A percentile compares a stretch with the other conserved stretches of the same genome.
Conservation (phyloP, 345 rosid species). For the Hibiscus tridactylites region DNA sequence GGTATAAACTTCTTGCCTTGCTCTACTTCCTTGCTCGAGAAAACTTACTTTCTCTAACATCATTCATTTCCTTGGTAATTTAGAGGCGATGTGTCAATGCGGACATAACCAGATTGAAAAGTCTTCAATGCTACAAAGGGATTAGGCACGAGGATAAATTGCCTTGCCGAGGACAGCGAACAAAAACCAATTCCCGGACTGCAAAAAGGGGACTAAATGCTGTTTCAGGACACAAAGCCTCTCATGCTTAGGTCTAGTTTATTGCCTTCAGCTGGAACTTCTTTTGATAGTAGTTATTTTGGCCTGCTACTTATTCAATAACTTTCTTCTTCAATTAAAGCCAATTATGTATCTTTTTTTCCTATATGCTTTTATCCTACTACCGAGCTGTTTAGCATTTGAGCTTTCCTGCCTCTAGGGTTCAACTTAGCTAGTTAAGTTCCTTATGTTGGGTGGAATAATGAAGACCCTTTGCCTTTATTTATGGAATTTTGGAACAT, state of each 20-base stretch:
- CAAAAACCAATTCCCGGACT: slow-evolving; percentile 35
- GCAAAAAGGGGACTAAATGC: slow-evolving; percentile 20
- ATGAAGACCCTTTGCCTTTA: not conserved
- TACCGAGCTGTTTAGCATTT: not conserved
- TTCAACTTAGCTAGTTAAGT: not conserved
- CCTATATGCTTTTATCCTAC: not conserved
- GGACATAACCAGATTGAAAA: slow-evolving; percentile 29
- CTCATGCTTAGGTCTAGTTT: not conserved
- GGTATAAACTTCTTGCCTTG: slow-evolving; percentile 21
- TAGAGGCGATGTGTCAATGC: slow-evolving; percentile 31
- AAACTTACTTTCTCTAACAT: not conserved
- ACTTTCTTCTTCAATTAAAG: not conserved
- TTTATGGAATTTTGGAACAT: not conserved
- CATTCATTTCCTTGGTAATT: not conserved
- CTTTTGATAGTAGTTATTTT: not conserved
- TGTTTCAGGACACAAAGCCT: not conserved
- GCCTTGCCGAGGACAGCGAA: slow-evolving; percentile 47
- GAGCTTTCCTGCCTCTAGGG: not conserved
- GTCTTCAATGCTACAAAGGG: slow-evolving; percentile 36
- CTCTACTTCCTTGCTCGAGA: not conserved
- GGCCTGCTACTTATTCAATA: not conserved
- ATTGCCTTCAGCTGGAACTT: not conserved
- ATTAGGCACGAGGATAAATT: slow-evolving; percentile 27
- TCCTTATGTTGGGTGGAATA: not conserved
- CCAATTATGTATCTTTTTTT: not conserved